A percentile compares a stretch with the other conserved stretches of the same genome.
These are phyloP conservation scores for Talaromyces sp. DNA, from an alignment of 2,329 filamentous ascomycete genomes.

Conservation along the genomic window DNA sequence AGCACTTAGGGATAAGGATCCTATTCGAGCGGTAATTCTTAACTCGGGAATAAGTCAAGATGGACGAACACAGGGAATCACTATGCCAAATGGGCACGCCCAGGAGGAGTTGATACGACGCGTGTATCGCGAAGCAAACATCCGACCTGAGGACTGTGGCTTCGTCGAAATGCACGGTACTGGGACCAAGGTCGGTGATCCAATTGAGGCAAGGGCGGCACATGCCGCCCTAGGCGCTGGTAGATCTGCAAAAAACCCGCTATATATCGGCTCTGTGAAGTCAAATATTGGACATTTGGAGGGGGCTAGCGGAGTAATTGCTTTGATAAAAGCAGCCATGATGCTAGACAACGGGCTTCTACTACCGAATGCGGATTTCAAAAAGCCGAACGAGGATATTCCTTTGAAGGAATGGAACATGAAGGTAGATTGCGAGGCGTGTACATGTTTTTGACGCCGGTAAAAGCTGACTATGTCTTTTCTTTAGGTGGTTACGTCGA, in stretches of 20 bases:
- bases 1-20: conserved; percentile 42
- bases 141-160: conserved; percentile 6
- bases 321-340: conserved; percentile 17
- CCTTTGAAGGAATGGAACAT: conserved; percentile 10
- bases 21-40: conserved; percentile 31
- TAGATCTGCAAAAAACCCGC: conserved; percentile 7
- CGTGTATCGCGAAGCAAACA: conserved; percentile 5
- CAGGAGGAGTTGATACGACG: conserved; percentile 27
- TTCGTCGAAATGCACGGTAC: conserved; percentile 18
- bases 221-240: conserved; percentile 8
- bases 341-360: conserved; percentile 20
- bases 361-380: conserved; percentile 20
- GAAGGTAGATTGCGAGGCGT: background rate
- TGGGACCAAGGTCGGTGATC: conserved; percentile 26
- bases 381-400: conserved; percentile 17
- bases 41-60: conserved; percentile 26
- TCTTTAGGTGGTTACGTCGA: conserved; percentile 7
- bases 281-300: conserved; percentile 19
- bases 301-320: conserved; percentile 18
- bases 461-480: background rate
- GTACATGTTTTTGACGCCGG: background rate
- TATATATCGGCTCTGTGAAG: conserved; percentile 25
- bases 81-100: conserved; percentile 46
- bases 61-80: conserved; percentile 50
- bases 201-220: conserved; percentile 41